Evolutionary conservation across 345 rosid genomes (phyloP).

Genomic region (Boechera divaricarpa): DNA sequence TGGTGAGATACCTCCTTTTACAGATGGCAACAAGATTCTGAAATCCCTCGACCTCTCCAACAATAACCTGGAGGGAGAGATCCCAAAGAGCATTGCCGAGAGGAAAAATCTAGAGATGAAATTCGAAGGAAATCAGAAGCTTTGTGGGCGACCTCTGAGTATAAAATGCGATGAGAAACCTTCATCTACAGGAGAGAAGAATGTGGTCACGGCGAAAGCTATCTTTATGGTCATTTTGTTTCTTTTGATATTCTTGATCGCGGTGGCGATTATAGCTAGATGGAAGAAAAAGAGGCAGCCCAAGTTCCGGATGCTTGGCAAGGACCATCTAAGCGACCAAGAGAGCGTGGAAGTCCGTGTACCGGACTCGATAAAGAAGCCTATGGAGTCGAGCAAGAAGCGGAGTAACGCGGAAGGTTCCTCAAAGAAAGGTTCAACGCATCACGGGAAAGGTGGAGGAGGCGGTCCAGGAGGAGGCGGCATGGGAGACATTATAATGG

Average conservation of each 20-base stretch:
- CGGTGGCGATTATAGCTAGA: conserved; percentile 26
- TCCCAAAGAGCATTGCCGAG: conserved; percentile 54
- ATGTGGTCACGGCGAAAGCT: conserved; percentile 13
- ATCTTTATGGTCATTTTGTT: conserved; percentile 30
- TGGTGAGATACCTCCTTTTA: conserved; percentile 62
- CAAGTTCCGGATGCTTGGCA: conserved; percentile 57
- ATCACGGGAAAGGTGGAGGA: conserved; percentile 38
- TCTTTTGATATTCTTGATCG: conserved; percentile 45
- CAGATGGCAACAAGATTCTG: conserved; percentile 35
- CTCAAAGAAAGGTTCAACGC: conserved; percentile 45
- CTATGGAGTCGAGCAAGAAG: conserved; percentile 42
- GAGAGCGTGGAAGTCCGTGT: conserved; percentile 52
- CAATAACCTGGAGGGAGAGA: conserved; percentile 70
- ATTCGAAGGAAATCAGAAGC: conserved; percentile 55
- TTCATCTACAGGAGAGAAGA: not conserved
- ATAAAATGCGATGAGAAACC: conserved; percentile 38
- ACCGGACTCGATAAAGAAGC: conserved; percentile 44
- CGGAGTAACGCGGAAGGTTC: conserved; percentile 36
- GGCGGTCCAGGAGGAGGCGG: conserved; percentile 42
- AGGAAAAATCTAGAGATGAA: conserved; percentile 43
- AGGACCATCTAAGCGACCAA: conserved; percentile 51
- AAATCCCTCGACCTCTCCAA: conserved; percentile 56
- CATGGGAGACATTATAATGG: conserved; percentile 59
- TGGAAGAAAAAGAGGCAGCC: conserved; percentile 43
- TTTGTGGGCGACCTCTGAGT: conserved; percentile 59